Evolutionary conservation across 768 basidiomycete genomes (phyloP), one percentile per base, ranked within the genome.

Genomic region (Pholiota molesta): DNA sequence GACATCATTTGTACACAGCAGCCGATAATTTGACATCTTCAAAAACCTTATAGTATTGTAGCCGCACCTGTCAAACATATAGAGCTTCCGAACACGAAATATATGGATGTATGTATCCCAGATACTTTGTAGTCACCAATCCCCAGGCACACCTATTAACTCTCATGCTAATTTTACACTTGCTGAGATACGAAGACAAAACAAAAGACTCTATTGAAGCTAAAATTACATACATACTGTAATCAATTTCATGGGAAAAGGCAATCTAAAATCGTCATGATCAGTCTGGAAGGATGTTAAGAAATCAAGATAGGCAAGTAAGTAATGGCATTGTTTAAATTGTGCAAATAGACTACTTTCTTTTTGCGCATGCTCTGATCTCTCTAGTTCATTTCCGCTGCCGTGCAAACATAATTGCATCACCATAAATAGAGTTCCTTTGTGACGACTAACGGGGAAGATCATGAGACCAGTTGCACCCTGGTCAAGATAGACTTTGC

Each of bases 321-420:
- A 56, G 19, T 40, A 40, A 8, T 29, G 44, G 17, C 44, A 13
- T 31, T 33, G 56, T 57, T 31, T 31, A 44, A 45, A 57, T 19
- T 29, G 56, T 21, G 28, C 19, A 57, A 57, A 57, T 28, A 45
- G 40, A 33, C n/a, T 57, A 44, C 26, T 31, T 40, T 39, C 56
- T 31, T 31, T 44, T 8, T 57, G 26, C 47, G 42, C 29, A 26
- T 37, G n/a, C 53, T 37, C 8, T 39, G 53, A 29, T 53, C 29
- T 53, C 29, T 53, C 26, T 56, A n/a, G 29, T 26, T 47, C 56
- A 57, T 57, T 57, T 57, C 56, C 56, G 56, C 56, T 39, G 55
- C 54, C 17, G 37, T 56, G 37, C 54, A 55, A 33, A 54, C 11
- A 21, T 1, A 7, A 19, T 40, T 53, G 35, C 29, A 53, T 53